phyloP scores from a whole-genome alignment of 345 rosid species.

The Populus pruinosa region DNA sequence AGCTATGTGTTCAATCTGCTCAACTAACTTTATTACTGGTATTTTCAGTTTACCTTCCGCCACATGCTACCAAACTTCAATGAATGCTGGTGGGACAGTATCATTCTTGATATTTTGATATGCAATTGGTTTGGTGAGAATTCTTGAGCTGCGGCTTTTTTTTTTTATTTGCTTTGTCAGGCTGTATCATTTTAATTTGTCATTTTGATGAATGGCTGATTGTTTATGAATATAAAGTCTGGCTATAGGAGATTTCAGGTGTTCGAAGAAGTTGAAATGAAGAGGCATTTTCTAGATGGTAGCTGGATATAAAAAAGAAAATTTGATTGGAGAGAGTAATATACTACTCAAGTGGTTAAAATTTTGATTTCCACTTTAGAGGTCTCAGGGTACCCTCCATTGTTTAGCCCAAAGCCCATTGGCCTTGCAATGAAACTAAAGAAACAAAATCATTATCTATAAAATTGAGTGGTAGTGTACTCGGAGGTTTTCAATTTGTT shows the following conservation, averaged over 20 bases:
- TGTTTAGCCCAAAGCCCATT: not conserved
- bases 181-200: not conserved
- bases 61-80: conserved; percentile 99
- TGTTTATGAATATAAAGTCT: not conserved
- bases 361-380: not conserved
- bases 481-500: not conserved
- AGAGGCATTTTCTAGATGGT: not conserved
- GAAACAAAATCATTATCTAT: not conserved
- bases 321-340: not conserved
- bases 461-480: not conserved
- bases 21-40: conserved; percentile 8
- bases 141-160: not conserved
- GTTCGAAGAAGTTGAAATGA: not conserved
- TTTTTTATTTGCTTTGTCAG: not conserved
- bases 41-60: conserved; percentile 80
- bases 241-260: not conserved
- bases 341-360: not conserved
- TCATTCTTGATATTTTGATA: conserved; percentile 86
- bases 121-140: conserved; percentile 99
- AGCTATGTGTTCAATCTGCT: not conserved
- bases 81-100: conserved; percentile 99
- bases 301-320: too few relatives aligned
- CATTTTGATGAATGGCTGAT: not conserved
- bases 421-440: not conserved
- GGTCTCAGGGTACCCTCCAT: not conserved